phyloP scores from a whole-genome alignment of 305 asterid species.

The Stenogyne calaminthoides region DNA sequence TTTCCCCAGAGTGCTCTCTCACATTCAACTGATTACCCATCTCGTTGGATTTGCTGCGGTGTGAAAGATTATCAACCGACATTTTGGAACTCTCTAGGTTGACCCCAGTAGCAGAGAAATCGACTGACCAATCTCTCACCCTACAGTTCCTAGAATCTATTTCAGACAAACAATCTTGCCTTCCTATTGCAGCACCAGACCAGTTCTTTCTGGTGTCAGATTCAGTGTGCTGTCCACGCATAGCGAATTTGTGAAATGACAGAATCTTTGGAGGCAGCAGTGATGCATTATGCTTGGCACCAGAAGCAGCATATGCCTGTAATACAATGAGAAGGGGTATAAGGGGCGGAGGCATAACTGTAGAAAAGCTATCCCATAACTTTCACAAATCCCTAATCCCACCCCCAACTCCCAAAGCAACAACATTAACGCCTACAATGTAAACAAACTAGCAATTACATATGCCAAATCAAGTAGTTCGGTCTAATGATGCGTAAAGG shows the following conservation, averaged over 20 bases:
- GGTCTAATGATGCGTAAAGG: constrained; percentile 1
- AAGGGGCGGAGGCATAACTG: constrained; percentile 18
- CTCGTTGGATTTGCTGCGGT: constrained; percentile 77
- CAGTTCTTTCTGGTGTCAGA: constrained; percentile 71
- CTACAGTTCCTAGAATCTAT: constrained; percentile 98
- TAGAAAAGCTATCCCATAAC: constrained; percentile 21
- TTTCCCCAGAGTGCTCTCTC: constrained; percentile 95
- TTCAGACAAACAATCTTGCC: constrained; percentile 89
- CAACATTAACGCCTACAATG: not conserved
- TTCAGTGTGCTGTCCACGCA: constrained; percentile 80
- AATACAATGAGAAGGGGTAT: constrained; percentile 30
- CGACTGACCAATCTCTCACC: constrained; percentile 98
- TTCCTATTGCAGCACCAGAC: constrained; percentile 74
- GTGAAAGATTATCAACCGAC: constrained; percentile 69
- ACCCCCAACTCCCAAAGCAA: not conserved
- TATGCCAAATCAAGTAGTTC: constrained; percentile 22
- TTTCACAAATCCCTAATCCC: constrained; percentile 6
- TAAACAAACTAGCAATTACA: not conserved
- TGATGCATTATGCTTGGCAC: constrained; percentile 61
- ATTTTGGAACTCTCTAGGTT: constrained; percentile 70
- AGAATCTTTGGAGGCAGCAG: constrained; percentile 90
- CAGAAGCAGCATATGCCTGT: constrained; percentile 93
- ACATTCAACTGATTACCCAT: constrained; percentile 62
- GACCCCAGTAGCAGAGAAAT: constrained; percentile 92
- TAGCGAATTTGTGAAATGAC: constrained; percentile 92